Base-by-base conservation (phyloP, 306 rosid species). In the Astragalus glycyphyllos region DNA sequence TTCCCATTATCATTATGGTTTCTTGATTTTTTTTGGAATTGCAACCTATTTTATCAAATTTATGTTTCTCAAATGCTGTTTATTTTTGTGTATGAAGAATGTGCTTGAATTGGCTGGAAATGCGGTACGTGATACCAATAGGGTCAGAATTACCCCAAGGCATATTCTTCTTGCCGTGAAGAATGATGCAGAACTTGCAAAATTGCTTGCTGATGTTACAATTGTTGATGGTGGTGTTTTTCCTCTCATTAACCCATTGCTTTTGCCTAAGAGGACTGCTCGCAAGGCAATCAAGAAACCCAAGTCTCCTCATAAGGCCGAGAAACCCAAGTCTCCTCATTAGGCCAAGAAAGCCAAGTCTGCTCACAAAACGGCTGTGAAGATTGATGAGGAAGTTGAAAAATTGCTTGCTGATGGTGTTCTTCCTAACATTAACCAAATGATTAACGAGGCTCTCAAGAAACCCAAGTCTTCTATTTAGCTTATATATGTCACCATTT, bases 191-290 rank as follows among this genome's bases (percentile, higher is more conserved):
- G 97, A 91, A 59, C 85, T 91, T n/a, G 96, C 88, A 0, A 91
- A 89, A 55, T 74, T 91, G 68, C 88, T 91, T 1, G 79, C 91
- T 6, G 96, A 96, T 0, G 97, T 89, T 0, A 91, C 96, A 0
- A 91, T 91, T 45, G 96, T 96, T 1, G 87, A 84, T n/a, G 96
- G 97, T 10, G 97, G 97, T 45, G 97, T 91, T 34, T 86, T 89
- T 4, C 97, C 97, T 0, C 89, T 89, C 64, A 91, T 91, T 15
- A 89, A 89, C 80, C 97, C 96, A 0, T 16, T 89, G 12, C 83
- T 91, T 4, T 70, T 91, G 77, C 97, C 96, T 4, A 91, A 88
- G 89, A 91, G 81, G 69, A 47, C 34, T 9, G 35, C 75, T 0
- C 80, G 82, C 0, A 83, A 74, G 45, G 80, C 69, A 7, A 0